Conservation (phyloP, 2,329 filamentous ascomycete genomes). For the Alternaria rosae region DNA sequence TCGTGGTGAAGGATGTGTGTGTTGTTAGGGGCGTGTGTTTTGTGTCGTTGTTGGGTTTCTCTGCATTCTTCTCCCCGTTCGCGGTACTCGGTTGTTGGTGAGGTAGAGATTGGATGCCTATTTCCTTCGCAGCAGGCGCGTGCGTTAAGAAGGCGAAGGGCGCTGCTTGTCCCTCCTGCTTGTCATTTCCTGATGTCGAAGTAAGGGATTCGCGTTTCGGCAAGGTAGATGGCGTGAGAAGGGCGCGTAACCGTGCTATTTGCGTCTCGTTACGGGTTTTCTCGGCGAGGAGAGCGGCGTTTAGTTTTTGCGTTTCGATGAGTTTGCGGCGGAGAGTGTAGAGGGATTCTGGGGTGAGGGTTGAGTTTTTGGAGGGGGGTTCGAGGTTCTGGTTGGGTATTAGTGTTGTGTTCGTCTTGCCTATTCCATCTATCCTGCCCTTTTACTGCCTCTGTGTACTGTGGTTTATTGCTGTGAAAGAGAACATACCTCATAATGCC, state of each 20-base stretch:
- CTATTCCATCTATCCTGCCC: not conserved
- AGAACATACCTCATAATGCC: constrained; percentile 77
- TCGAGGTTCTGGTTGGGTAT: constrained; percentile 32
- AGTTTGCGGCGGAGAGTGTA: constrained; percentile 75
- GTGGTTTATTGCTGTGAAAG: not conserved
- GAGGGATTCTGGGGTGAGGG: constrained; percentile 72
- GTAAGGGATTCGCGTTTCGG: constrained; percentile 29
- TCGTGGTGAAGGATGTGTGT: constrained; percentile 78
- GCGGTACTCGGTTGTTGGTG: constrained; percentile 21
- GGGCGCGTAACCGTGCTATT: constrained; percentile 68
- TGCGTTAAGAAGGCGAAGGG: constrained; percentile 66
- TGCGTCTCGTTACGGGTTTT: constrained; percentile 74
- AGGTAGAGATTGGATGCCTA: constrained; percentile 53
- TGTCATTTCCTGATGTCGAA: constrained; percentile 16
- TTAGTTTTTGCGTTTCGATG: constrained; percentile 79
- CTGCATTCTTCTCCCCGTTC: not conserved
- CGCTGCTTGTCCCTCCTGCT: constrained; percentile 5
- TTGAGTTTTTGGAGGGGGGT: constrained; percentile 33
- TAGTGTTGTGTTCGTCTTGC: not conserved
- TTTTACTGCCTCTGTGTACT: not conserved
- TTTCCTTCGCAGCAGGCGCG: constrained; percentile 54
- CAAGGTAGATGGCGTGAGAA: constrained; percentile 51
- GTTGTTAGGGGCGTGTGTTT: constrained; percentile 65
- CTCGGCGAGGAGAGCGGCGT: constrained; percentile 73
- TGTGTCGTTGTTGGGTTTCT: constrained; percentile 7